phyloP scores from a whole-genome alignment of 179 eudicot species.

The Spinacia oleracea region DNA sequence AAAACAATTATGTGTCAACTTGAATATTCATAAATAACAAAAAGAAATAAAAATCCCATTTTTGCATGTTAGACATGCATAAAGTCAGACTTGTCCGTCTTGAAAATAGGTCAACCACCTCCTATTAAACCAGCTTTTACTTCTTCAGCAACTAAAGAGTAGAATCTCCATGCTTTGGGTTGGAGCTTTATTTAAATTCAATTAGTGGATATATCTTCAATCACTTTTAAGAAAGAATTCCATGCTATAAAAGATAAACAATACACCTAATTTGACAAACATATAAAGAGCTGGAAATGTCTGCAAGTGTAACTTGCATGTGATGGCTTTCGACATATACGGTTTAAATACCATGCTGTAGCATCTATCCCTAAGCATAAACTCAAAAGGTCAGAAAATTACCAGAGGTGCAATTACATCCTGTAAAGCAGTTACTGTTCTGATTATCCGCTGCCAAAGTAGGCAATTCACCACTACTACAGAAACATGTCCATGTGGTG shows the following conservation, averaged over 20 bases:
- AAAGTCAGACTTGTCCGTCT: not conserved
- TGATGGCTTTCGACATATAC: not conserved
- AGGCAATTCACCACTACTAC: slow-evolving; percentile 57
- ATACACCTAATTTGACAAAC: not conserved
- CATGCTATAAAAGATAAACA: not conserved
- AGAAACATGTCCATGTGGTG: slow-evolving; percentile 61
- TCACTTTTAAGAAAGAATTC: not conserved
- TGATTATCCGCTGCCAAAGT: slow-evolving; percentile 39
- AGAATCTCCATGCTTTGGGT: not conserved
- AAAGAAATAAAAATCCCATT: not conserved
- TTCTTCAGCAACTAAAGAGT: not conserved
- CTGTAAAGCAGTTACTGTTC: slow-evolving; percentile 57
- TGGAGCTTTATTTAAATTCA: not conserved
- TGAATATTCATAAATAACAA: not conserved
- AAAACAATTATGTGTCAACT: not conserved
- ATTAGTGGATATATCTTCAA: not conserved
- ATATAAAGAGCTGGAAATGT: too few relatives aligned
- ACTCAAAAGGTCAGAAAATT: slow-evolving; percentile 17
- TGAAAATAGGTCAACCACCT: not conserved
- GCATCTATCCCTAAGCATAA: not conserved
- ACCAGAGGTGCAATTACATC: slow-evolving; percentile 86
- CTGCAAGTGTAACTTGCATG: not conserved
- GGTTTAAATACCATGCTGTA: not conserved
- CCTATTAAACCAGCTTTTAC: not conserved
- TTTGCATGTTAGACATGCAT: not conserved